Base-by-base conservation (phyloP, 2,329 filamentous ascomycete genomes). In the Ceratocystis lukuohia region DNA sequence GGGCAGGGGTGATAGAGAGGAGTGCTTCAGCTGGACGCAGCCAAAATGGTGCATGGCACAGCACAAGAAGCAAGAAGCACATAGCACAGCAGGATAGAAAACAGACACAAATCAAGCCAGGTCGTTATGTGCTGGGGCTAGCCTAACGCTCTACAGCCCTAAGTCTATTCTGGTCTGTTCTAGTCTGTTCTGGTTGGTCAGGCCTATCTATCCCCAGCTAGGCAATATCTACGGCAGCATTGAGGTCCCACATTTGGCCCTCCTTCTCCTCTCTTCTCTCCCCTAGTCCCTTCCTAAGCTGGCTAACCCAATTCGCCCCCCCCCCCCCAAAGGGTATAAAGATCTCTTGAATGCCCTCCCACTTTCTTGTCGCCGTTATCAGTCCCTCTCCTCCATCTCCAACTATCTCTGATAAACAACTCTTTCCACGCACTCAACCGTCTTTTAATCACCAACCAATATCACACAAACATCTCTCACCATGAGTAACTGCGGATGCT, bases 401-500 rank as follows among this genome's bases (percentile, higher is more conserved):
- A 50, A 15, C 5, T 10, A 15, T 30, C 22, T 28, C 15, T 45
- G 7, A 22, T n/a, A 28, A 46, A 59, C 28, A 59, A 15, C 20
- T 28, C 48, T 53, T 25, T 20, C 25, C 44, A 30, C 30, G 12
- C 33, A 30, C 17, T n/a, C 37, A 62, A 62, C 37, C 50, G 17
- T 66, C 45, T 37, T 57, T n/a, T 46, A 20, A 41, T 63, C 20
- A 45, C 22, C 46, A 30, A 33, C 7, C 37, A 25, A 48, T 30
- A 30, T 8, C 15, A 65, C 17, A 61, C 15, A 63, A 37, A 66
- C 53, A 53, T 66, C 46, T 28, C 46, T 63, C 30, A 64, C 33
- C 63, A 66, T 66, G 65, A 30, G 61, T 56, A 61, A 62, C 37
- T 66, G 65, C 48, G 65, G 61, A 53, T 66, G 65, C 61, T 63